Evolutionary conservation across 495 filamentous ascomycete genomes (phyloP), one percentile per base, ranked within the genome.

Genomic region (Glonium stellatum): DNA sequence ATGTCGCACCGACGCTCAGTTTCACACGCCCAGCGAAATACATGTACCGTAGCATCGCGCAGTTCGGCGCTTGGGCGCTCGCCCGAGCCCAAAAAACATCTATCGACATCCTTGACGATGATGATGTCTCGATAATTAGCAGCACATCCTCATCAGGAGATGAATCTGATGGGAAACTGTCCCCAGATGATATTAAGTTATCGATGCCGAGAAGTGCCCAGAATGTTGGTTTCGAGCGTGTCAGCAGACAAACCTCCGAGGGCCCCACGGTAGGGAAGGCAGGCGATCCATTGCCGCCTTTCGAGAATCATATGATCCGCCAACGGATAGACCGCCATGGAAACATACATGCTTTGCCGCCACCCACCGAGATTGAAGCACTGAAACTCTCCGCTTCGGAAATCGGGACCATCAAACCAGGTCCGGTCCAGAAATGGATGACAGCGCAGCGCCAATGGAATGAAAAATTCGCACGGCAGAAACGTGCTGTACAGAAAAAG

Each of bases 11-110:
- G 5, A 95, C 90, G 0, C 76, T 97, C 12, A 92, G 88, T 70
- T 97, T 92, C 67, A 96, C 92, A 0, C 78, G 84, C n/a, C 92
- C 92, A 1, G 92, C 92, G 10, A 97, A 96, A 67, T 88, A 87
- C 69, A 96, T 97, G 90, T 96, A 87, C 69, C 82, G 90, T 22
- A 85, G 86, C 8, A 84, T 97, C 23, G 88, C 92, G 0, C 91
- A 96, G 58, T 96, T 97, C 69, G 88, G 90, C 10, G 88, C 90
- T 0, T 96, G 91, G 91, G 86, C 87, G 6, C 74, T 97, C 18
- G 88, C 90, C 3, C 79, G 85, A 62, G 92, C 92, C 0, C 91
- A 95, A 66, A 81, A 87, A 46, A 80, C 79, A 0, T 80, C 79
- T 1, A 89, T 97, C 18, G 87, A 92, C 15, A 92, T 95, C 25